phyloP scores from a whole-genome alignment of 257 asterid genomes.

The Penstemon davidsonii region DNA sequence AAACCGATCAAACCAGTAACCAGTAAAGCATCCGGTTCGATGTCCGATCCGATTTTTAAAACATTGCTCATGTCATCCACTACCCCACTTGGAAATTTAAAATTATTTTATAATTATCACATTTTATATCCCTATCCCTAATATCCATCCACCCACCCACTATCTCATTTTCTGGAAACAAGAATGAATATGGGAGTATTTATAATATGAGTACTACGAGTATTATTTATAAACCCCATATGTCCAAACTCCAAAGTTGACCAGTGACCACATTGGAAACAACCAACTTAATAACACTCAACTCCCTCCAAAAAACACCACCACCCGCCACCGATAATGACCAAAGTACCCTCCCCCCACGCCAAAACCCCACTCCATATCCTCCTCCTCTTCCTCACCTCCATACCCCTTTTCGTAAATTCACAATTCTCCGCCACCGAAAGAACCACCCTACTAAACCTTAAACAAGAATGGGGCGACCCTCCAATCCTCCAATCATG shows the following conservation, averaged over 20 bases:
- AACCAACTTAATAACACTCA: neutral
- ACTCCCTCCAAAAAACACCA: slow-evolving; percentile 10
- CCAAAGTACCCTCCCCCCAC: slow-evolving; percentile 32
- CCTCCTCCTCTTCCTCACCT: slow-evolving; percentile 30
- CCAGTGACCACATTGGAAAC: neutral
- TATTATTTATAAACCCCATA: slow-evolving; percentile 9
- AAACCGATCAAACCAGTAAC: no score
- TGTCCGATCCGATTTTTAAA: no score
- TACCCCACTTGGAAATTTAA: no score
- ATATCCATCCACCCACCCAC: no score
- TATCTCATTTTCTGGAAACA: no score
- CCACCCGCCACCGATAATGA: slow-evolving; percentile 30
- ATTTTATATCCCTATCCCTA: no score
- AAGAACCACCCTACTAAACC: slow-evolving; percentile 41
- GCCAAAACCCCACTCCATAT: slow-evolving; percentile 12
- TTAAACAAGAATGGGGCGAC: slow-evolving; percentile 43
- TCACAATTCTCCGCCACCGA: slow-evolving; percentile 52
- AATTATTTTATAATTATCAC: no score
- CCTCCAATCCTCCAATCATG: slow-evolving; percentile 36
- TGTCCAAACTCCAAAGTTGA: slow-evolving; percentile 12
- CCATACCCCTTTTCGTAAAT: slow-evolving; percentile 39
- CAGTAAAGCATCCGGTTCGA: no score
- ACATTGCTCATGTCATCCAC: no score
- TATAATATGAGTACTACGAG: no score
- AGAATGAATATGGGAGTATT: no score